These are phyloP conservation scores for Incumbomyces delicatus DNA, from an alignment of 2,329 filamentous ascomycete genomes.

Conservation along the genomic window DNA sequence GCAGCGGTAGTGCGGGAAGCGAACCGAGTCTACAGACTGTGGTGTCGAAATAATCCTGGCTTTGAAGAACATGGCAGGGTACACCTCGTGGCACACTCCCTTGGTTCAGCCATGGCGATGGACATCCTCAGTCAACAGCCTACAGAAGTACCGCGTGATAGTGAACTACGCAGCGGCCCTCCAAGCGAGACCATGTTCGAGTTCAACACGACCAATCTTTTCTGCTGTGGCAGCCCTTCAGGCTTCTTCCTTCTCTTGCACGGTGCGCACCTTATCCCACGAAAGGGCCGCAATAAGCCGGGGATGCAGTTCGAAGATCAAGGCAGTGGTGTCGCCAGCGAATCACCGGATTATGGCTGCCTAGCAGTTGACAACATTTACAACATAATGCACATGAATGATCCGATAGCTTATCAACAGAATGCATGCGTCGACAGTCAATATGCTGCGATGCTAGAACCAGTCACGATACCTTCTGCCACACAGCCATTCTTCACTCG, in stretches of 20 bases:
- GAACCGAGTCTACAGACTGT: slow-evolving; percentile 88
- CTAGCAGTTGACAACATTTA: slow-evolving; percentile 93
- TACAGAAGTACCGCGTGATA: slow-evolving; percentile 49
- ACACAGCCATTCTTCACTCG: slow-evolving; percentile 56
- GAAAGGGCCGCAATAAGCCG: slow-evolving; percentile 65
- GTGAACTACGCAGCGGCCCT: slow-evolving; percentile 28
- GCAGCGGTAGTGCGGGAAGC: slow-evolving; percentile 79
- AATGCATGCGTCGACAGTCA: slow-evolving; percentile 79
- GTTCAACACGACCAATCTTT: slow-evolving; percentile 83
- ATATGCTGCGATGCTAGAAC: slow-evolving; percentile 67
- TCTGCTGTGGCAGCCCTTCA: slow-evolving; percentile 79
- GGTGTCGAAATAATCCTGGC: slow-evolving; percentile 86
- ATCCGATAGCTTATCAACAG: slow-evolving; percentile 80
- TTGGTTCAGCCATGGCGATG: slow-evolving; percentile 88
- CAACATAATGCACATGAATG: slow-evolving; percentile 71
- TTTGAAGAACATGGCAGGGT: slow-evolving; percentile 75
- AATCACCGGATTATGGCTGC: slow-evolving; percentile 74
- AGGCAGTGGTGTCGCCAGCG: slow-evolving; percentile 58
- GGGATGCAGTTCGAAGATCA: slow-evolving; percentile 57
- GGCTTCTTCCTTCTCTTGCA: slow-evolving; percentile 90
- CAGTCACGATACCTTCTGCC: slow-evolving; percentile 67
- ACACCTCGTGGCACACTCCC: slow-evolving; percentile 84
- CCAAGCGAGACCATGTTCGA: slow-evolving; percentile 58
- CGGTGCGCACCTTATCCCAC: slow-evolving; percentile 57
- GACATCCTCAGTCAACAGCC: slow-evolving; percentile 88